Percentiles rank a stretch among this genome's conserved stretches.
phyloP scores from a whole-genome alignment of 1,139 yeast species.

The Groenewaldozyma auringiensis region DNA sequence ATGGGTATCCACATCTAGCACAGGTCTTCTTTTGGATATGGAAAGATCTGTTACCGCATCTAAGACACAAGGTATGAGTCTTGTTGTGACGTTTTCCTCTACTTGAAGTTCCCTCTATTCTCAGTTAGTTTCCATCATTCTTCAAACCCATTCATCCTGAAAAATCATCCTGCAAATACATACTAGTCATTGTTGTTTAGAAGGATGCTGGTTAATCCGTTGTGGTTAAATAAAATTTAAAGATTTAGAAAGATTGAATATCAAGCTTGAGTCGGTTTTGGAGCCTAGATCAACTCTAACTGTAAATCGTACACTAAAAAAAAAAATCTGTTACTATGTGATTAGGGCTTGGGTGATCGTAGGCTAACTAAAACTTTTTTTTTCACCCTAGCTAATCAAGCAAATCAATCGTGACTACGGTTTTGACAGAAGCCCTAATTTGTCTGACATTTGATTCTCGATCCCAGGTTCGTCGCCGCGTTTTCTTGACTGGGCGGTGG shows the following conservation, averaged over 20 bases:
- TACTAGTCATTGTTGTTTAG: conserved; percentile 11
- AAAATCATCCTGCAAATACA: conserved; percentile 2
- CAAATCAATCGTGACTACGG: no score
- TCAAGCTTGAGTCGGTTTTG: not conserved
- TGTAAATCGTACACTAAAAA: not conserved
- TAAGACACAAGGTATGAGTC: conserved; percentile 98
- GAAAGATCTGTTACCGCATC: conserved; percentile 99
- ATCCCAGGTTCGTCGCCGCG: no score
- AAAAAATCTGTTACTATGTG: no score
- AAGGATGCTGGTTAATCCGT: conserved; percentile 2
- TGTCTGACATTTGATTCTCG: no score
- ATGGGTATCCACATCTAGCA: conserved; percentile 99
- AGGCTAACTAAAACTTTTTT: no score
- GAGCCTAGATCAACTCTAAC: not conserved
- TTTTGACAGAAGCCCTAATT: no score
- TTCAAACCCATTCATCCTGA: not conserved
- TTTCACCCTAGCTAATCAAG: no score
- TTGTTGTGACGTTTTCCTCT: conserved; percentile 99
- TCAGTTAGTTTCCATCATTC: conserved; percentile 3
- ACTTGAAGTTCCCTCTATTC: conserved; percentile 91
- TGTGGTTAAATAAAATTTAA: conserved; percentile 1
- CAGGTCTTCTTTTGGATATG: conserved; percentile 99
- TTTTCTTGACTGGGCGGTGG: no score
- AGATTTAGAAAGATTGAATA: not conserved
- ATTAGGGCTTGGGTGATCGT: no score